These are phyloP conservation scores for Trichoderma sp. DNA, from an alignment of 2,329 filamentous ascomycete genomes.

Conservation along the genomic window DNA sequence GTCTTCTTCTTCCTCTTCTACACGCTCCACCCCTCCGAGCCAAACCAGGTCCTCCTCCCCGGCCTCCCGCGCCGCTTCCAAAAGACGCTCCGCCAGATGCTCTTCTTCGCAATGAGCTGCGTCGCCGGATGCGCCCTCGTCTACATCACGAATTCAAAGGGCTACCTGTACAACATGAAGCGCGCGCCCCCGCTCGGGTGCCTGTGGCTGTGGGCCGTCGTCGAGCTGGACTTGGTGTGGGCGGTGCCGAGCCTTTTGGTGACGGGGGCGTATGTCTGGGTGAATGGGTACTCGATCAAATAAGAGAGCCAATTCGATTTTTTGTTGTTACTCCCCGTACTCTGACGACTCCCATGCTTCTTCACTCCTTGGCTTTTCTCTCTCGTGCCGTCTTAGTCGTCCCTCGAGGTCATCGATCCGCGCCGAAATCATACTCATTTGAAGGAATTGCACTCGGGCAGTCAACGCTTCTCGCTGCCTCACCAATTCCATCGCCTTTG, in stretches of 20 bases:
- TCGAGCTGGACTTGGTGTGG: constrained; percentile 75
- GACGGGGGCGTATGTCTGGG: constrained; percentile 49
- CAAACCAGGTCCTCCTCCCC: constrained; percentile 52
- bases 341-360: neutral
- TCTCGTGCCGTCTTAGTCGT: constrained; percentile 34
- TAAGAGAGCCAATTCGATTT: constrained; percentile 5
- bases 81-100: constrained; percentile 50
- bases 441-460: constrained; percentile 48
- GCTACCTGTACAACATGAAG: constrained; percentile 91
- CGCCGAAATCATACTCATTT: constrained; percentile 39
- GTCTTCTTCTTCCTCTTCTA: constrained; percentile 59
- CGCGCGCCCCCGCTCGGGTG: constrained; percentile 84
- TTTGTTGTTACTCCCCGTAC: neutral
- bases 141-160: constrained; percentile 73
- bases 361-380: constrained; percentile 31
- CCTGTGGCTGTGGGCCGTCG: constrained; percentile 89
- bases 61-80: constrained; percentile 50
- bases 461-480: constrained; percentile 49
- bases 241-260: constrained; percentile 58
- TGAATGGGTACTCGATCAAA: constrained; percentile 50
- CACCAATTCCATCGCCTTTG: constrained; percentile 48
- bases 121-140: constrained; percentile 76
- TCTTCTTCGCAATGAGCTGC: constrained; percentile 66
- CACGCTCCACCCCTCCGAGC: constrained; percentile 54
- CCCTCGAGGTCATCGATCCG: constrained; percentile 32